Evolutionary conservation across 352 stramenopile species (phyloP), one percentile per base, ranked within the genome.

Genomic region (Elongisporangium senticosum): DNA sequence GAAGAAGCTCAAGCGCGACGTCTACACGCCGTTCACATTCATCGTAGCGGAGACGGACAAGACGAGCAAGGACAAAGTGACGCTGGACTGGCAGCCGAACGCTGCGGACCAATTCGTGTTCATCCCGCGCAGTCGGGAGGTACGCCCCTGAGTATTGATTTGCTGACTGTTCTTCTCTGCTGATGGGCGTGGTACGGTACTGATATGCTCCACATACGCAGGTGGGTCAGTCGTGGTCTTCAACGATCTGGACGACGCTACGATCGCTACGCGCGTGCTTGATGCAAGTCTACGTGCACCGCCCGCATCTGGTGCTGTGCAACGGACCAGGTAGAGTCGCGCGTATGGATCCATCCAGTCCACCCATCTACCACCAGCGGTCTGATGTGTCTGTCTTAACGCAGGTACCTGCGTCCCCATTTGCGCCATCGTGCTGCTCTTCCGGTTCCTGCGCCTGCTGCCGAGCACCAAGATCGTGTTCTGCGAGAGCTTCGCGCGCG

Each of bases 401-500:
- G 10, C 55, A 95, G 87, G 89, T 58, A 98, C 94, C 15, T 98
- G 93, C 73, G 85, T 98, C 28, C 95, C 95, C 21, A 86, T 98
- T 60, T 88, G 88, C 56, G 77, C 91, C 47, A 75, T 72, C 2
- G 83, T 93, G 51, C 76, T 98, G 63, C 63, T 98, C 17, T 77
- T 86, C 40, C 79, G 91, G 50, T 80, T 98, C 15, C 56, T 96
- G 15, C 83, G 87, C 3, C 43, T 96, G 10, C 64, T 82, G 20
- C 59, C 59, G 6, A 58, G 85, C 63, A 80, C 79, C 23, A 86
- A 89, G 63, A 89, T 98, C 62, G 62, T 98, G 8, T 98, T 98
- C 71, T 95, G 95, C 53, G 95, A 98, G 74, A 97, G 86, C 52
- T 97, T 98, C 68, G 95, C 90, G 58, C 88, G 95, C 40, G 95